phyloP scores from a whole-genome alignment of 352 stramenopile species.

The Phytophthora niederhauseri region DNA sequence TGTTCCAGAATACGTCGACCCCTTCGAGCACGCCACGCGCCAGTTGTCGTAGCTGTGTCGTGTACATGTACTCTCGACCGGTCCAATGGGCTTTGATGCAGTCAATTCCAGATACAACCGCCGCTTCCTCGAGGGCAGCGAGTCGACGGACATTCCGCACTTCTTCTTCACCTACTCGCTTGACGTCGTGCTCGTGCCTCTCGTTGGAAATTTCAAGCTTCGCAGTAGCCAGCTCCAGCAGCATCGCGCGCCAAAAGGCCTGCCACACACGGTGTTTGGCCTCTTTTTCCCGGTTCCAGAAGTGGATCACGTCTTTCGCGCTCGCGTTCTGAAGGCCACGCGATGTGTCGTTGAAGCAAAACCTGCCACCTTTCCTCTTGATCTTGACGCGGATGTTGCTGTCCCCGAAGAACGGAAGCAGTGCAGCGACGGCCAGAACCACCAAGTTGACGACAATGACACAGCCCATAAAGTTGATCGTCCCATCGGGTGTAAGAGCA shows the following conservation, averaged over 20 bases:
- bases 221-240: neutral
- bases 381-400: neutral
- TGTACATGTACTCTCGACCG: neutral
- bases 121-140: neutral
- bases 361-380: neutral
- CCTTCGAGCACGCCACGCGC: neutral
- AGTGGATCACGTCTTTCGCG: neutral
- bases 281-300: neutral
- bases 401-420: neutral
- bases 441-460: no score
- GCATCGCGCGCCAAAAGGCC: neutral
- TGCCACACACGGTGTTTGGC: neutral
- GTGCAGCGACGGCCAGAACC: neutral
- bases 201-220: no score
- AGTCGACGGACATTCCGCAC: neutral
- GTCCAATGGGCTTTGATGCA: neutral
- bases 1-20: neutral
- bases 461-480: no score
- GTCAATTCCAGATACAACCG: neutral
- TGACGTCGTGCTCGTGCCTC: neutral
- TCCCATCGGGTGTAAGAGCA: no score
- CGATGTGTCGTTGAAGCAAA: neutral
- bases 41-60: neutral
- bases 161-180: neutral
- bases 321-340: neutral